phyloP scores from a whole-genome alignment of 2,329 filamentous ascomycete genomes.

The Trichoderma oligosporum region DNA sequence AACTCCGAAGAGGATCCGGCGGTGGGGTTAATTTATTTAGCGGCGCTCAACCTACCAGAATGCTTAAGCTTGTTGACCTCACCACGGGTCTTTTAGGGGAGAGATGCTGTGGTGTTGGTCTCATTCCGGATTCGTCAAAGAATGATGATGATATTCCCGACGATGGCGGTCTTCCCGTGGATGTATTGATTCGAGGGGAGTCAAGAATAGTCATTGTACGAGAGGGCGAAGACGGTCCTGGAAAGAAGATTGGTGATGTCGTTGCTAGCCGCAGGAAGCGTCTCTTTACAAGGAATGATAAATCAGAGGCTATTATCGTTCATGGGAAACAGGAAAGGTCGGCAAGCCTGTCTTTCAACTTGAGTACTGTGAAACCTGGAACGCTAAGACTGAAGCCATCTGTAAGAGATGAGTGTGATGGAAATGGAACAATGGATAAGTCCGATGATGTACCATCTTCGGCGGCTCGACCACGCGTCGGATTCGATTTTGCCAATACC shows the following conservation, averaged over 20 bases:
- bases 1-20: slow-evolving; percentile 49
- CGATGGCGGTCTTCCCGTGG: slow-evolving; percentile 47
- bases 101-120: slow-evolving; percentile 49
- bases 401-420: slow-evolving; percentile 24
- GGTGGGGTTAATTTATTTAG: slow-evolving; percentile 54
- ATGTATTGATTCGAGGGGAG: slow-evolving; percentile 54
- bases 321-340: slow-evolving; percentile 43
- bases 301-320: slow-evolving; percentile 52
- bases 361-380: slow-evolving; percentile 44
- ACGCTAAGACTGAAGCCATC: slow-evolving; percentile 34
- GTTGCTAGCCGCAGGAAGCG: slow-evolving; percentile 33
- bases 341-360: slow-evolving; percentile 46
- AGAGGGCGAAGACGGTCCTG: slow-evolving; percentile 48
- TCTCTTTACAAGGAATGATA: slow-evolving; percentile 38
- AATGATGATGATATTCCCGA: slow-evolving; percentile 23
- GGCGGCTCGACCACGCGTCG: slow-evolving; percentile 34
- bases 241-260: slow-evolving; percentile 40
- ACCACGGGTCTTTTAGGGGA: slow-evolving; percentile 54
- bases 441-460: slow-evolving; percentile 26
- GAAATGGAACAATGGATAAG: slow-evolving; percentile 20
- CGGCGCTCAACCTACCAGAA: slow-evolving; percentile 51
- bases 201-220: slow-evolving; percentile 53
- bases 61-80: slow-evolving; percentile 53
- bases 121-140: slow-evolving; percentile 39
- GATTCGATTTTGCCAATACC: slow-evolving; percentile 50